Evolutionary conservation across 2,329 filamentous ascomycete genomes (phyloP).

Genomic region (Dothiorella sarmentorum): DNA sequence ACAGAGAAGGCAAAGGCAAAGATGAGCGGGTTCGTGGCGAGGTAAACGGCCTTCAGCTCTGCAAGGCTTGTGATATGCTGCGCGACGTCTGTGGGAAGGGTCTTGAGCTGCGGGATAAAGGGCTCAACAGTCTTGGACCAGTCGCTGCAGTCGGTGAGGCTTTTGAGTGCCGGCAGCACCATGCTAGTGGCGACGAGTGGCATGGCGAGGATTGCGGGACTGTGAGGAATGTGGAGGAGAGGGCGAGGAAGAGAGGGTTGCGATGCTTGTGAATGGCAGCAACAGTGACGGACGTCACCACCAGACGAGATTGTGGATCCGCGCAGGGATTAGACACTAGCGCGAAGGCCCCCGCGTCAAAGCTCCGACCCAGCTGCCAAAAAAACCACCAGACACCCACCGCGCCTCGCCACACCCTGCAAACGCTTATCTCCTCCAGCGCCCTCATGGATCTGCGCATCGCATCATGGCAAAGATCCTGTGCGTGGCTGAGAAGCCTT

Average conservation of each 20-base stretch:
- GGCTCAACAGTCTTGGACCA: slow-evolving; percentile 72
- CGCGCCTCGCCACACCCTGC: not conserved
- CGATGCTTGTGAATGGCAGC: not conserved
- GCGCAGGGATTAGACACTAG: slow-evolving; percentile 6
- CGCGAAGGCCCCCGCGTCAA: not conserved
- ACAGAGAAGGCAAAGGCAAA: slow-evolving; percentile 70
- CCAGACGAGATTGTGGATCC: slow-evolving; percentile 2
- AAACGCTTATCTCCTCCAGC: not conserved
- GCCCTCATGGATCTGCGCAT: not conserved
- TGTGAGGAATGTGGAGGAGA: not conserved
- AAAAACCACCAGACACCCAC: not conserved
- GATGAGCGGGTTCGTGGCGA: slow-evolving; percentile 81
- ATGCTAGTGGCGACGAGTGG: slow-evolving; percentile 35
- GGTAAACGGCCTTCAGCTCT: slow-evolving; percentile 68
- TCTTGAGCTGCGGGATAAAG: slow-evolving; percentile 64
- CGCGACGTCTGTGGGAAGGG: slow-evolving; percentile 44
- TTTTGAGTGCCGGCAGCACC: slow-evolving; percentile 69
- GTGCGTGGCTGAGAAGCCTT: slow-evolving; percentile 84
- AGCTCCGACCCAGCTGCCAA: slow-evolving; percentile 5
- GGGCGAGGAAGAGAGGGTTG: not conserved
- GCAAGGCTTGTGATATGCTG: slow-evolving; percentile 59
- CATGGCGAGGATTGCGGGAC: not conserved
- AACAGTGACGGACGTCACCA: slow-evolving; percentile 11
- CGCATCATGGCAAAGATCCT: slow-evolving; percentile 55
- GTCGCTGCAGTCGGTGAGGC: slow-evolving; percentile 71